Percentiles rank a stretch among this genome's conserved stretches.
These are phyloP conservation scores for Porphyrellus cyaneotinctus DNA, from an alignment of 768 basidiomycete species.

Conservation along the genomic window DNA sequence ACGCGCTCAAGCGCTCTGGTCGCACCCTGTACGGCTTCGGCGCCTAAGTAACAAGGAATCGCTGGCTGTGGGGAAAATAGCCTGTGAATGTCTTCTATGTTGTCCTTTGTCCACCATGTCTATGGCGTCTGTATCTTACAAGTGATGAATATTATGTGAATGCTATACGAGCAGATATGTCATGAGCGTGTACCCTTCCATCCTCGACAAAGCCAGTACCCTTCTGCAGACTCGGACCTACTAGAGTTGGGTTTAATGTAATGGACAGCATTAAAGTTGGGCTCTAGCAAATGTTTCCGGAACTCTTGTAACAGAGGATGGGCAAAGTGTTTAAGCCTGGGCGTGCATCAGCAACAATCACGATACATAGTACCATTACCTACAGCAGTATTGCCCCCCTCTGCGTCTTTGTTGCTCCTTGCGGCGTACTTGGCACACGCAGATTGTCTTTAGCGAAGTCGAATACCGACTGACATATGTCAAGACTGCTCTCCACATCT, in stretches of 20 bases:
- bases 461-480: constrained; percentile 72
- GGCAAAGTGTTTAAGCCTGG: constrained; percentile 80
- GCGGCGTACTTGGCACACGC: constrained; percentile 42
- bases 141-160: constrained; percentile 1
- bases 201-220: constrained; percentile 82
- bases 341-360: neutral
- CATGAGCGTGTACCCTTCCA: constrained; percentile 38
- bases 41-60: constrained; percentile 39
- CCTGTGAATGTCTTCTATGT: neutral
- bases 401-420: constrained; percentile 40
- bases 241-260: constrained; percentile 82
- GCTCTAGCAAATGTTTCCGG: constrained; percentile 49
- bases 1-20: constrained; percentile 68
- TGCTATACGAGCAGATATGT: neutral
- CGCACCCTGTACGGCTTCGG: constrained; percentile 83
- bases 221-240: constrained; percentile 72
- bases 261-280: constrained; percentile 62
- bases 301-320: constrained; percentile 73
- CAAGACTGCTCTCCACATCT: constrained; percentile 67
- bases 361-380: constrained; percentile 12
- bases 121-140: constrained; percentile 19
- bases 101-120: constrained; percentile 5
- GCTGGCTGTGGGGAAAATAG: too few relatives aligned
- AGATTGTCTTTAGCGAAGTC: constrained; percentile 59
- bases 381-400: constrained; percentile 47